Evolutionary conservation across 2,329 filamentous ascomycete genomes (phyloP).

Genomic region (Colletotrichum spaethianum): DNA sequence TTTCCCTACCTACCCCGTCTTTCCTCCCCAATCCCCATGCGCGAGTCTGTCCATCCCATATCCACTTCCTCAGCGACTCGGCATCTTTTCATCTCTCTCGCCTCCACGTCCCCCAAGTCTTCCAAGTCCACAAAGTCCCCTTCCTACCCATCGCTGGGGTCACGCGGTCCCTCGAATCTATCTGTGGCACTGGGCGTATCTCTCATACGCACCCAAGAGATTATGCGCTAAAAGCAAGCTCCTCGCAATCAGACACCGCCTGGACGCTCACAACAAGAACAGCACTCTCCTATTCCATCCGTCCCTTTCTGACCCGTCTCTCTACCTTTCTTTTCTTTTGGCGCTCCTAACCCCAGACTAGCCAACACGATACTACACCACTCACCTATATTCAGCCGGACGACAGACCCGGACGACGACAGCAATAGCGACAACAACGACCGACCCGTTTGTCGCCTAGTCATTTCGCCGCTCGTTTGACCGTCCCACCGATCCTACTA

Average conservation of each 20-base stretch:
- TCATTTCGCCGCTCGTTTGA: conserved; percentile 9
- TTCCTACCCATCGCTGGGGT: conserved; percentile 26
- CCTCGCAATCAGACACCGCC: conserved; percentile 10
- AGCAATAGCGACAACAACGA: background rate
- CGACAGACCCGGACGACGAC: background rate
- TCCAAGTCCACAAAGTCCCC: conserved; percentile 10
- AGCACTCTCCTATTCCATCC: background rate
- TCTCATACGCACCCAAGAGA: conserved; percentile 28
- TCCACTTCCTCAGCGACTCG: conserved; percentile 25
- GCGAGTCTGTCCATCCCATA: conserved; percentile 23
- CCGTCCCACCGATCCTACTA: conserved; percentile 12
- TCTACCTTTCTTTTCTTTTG: background rate
- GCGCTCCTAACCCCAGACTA: background rate
- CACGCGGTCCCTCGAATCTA: conserved; percentile 41
- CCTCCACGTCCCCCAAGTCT: conserved; percentile 19
- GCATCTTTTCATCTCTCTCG: conserved; percentile 28
- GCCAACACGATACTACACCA: background rate
- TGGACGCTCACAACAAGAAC: conserved; percentile 13
- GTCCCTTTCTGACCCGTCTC: background rate
- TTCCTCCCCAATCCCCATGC: conserved; percentile 33
- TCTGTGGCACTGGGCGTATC: conserved; percentile 39
- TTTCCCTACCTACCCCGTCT: conserved; percentile 18
- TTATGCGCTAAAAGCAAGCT: conserved; percentile 37
- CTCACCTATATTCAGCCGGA: background rate
- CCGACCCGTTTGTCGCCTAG: conserved; percentile 12